These are phyloP conservation scores for Cetraspora pellucida DNA, from an alignment of 192 early-diverging fungal genomes.

Conservation along the genomic window DNA sequence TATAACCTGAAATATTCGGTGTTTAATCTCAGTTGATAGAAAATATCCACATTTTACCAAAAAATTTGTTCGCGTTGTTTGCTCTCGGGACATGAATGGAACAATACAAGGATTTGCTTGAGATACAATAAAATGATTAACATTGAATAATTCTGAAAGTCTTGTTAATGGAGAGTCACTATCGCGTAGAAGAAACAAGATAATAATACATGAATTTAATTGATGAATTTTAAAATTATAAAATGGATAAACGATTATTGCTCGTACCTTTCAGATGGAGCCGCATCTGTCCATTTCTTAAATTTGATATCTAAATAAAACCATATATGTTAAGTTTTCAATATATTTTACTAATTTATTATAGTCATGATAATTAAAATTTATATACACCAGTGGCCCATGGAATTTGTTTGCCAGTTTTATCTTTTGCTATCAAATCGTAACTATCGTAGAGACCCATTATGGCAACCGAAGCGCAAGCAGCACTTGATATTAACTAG, in stretches of 20 bases:
- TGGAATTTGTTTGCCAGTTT: conserved; percentile 62
- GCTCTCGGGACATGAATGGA: conserved; percentile 63
- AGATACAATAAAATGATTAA: conserved; percentile 83
- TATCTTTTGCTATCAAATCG: conserved; percentile 73
- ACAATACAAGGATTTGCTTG: conserved; percentile 72
- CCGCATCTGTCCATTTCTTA: conserved; percentile 47
- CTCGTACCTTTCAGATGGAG: conserved; percentile 43
- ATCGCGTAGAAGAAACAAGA: conserved; percentile 39
- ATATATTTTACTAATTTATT: conserved; percentile 5
- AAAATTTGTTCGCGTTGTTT: conserved; percentile 39
- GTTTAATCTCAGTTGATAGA: conserved; percentile 60
- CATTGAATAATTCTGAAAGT: conserved; percentile 78
- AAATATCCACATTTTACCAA: conserved; percentile 51
- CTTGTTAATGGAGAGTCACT: conserved; percentile 67
- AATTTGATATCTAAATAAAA: conserved; percentile 40
- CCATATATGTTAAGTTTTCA: background rate
- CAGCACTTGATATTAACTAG: conserved; percentile 76
- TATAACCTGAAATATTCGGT: conserved; percentile 64
- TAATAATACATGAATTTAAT: background rate
- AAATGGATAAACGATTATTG: conserved; percentile 6
- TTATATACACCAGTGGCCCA: conserved; percentile 51
- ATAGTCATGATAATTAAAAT: background rate
- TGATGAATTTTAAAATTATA: background rate
- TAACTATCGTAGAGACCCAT: conserved; percentile 69
- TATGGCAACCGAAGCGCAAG: conserved; percentile 71